Conservation (phyloP, 371 early-diverging fungal species). For the Cokeromyces recurvatus region DNA sequence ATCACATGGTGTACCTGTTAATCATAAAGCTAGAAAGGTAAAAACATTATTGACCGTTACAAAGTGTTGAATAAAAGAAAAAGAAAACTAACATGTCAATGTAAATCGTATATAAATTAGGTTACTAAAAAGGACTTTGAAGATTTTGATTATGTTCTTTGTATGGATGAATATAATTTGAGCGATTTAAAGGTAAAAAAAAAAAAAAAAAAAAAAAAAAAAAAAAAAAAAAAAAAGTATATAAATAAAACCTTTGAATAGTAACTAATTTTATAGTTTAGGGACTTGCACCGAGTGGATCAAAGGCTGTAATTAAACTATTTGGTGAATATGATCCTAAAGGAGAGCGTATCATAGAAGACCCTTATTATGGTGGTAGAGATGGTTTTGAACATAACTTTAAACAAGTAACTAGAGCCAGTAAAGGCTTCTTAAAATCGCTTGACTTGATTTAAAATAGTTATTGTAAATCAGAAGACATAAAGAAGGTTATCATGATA, state of each 20-base stretch:
- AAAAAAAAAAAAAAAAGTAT: no score
- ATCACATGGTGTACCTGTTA: slow-evolving; percentile 75
- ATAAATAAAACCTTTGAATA: no score
- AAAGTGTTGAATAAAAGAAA: neutral
- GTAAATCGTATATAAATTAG: slow-evolving; percentile 7
- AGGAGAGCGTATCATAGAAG: slow-evolving; percentile 73
- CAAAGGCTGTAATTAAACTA: slow-evolving; percentile 53
- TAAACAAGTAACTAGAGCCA: slow-evolving; percentile 70
- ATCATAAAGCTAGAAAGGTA: slow-evolving; percentile 73
- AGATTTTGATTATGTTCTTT: slow-evolving; percentile 81
- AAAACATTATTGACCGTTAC: neutral
- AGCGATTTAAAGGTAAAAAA: slow-evolving; percentile 56
- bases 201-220: neutral
- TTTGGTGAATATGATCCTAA: slow-evolving; percentile 88
- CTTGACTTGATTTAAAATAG: slow-evolving; percentile 20
- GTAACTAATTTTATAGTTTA: no score
- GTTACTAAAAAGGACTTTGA: slow-evolving; percentile 59
- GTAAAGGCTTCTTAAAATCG: slow-evolving; percentile 37
- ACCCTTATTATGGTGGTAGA: slow-evolving; percentile 88
- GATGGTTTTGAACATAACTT: slow-evolving; percentile 88
- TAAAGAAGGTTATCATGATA: no score
- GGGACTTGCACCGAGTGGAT: no score
- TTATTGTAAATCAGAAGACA: no score
- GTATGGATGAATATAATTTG: slow-evolving; percentile 82
- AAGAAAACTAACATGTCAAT: neutral